A percentile compares a stretch with the other conserved stretches of the same genome.
Conservation (phyloP, 2,329 filamentous ascomycete genomes). For the Arthrobotrys sphaeroides region DNA sequence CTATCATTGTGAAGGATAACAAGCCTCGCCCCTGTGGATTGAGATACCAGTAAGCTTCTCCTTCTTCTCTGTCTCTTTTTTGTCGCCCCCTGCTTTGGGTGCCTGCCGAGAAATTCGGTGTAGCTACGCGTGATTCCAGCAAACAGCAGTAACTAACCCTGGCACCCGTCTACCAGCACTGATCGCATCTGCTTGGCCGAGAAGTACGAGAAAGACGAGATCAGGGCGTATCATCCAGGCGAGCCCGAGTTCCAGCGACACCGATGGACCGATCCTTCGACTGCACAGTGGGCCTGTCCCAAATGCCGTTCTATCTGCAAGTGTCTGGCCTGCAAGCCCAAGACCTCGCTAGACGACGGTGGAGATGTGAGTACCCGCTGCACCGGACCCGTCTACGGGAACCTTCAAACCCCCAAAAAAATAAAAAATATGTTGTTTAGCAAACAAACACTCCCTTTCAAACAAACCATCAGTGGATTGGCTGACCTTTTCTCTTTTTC, state of each 20-base stretch:
- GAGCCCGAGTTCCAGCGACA: conserved; percentile 47
- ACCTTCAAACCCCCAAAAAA: no score
- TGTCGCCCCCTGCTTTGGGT: not conserved
- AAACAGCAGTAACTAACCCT: conserved; percentile 11
- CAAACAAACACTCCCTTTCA: not conserved
- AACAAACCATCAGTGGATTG: not conserved
- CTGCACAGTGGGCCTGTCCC: conserved; percentile 46
- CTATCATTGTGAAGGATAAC: conserved; percentile 49
- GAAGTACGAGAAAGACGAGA: conserved; percentile 44
- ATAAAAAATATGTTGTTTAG: not conserved
- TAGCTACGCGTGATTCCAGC: not conserved
- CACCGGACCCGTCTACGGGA: not conserved
- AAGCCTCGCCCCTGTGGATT: conserved; percentile 42
- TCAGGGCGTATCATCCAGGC: conserved; percentile 45
- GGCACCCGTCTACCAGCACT: conserved; percentile 4
- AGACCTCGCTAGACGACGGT: conserved; percentile 43
- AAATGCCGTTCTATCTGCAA: conserved; percentile 49
- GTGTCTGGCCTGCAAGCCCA: conserved; percentile 49
- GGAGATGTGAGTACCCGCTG: conserved; percentile 33
- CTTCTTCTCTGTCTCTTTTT: not conserved
- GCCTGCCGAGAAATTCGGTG: not conserved
- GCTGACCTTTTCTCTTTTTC: not conserved
- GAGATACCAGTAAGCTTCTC: conserved; percentile 44
- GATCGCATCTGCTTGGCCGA: conserved; percentile 51
- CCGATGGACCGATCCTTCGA: conserved; percentile 38